Evolutionary conservation across 768 basidiomycete species (phyloP), one percentile per base, ranked within the genome.

Genomic region (Mycena crocata): DNA sequence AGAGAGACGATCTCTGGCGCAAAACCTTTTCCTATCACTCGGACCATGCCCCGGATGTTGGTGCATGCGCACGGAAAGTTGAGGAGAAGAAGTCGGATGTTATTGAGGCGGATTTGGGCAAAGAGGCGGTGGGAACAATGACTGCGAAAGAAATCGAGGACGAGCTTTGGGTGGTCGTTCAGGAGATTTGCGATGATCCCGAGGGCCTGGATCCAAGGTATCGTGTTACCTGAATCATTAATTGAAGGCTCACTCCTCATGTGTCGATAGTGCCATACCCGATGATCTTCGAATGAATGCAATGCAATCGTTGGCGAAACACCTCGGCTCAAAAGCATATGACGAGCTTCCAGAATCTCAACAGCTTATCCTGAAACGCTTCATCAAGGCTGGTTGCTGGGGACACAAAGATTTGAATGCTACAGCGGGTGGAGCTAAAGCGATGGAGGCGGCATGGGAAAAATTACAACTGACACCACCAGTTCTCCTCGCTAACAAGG

Each of bases 401-500:
- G 44, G 3, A 23, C 57, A 58, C 32, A 58, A 58, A 19, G 57
- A 58, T 24, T 44, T 32, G 19, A 57, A 57, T 17, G 45, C 42
- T 23, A 32, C 40, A 9, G n/a, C n/a, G 32, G 14, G 17, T 13
- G 57, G 42, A 1, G n/a, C 46, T 5, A 30, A 7, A 2, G 57
- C 30, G 7, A 46, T 46, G 57, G 7, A 30, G 7, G 57, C 57
- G 24, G 57, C 31, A 60, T n/a, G 55, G 55, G 35, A 13, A 3
- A 2, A 63, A 73, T 37, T 48, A 64, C 42, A 54, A 32, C 14
- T 30, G 24, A 30, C 50, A 46, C 15, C 39, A 52, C 72, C 74
- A 1, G 45, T 71, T 2, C 35, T 65, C 5, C 49, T 75, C 7
- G 48, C 63, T 31, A 75, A 73, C 60, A 66, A 67, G 57, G 72